Evolutionary conservation across 352 stramenopile species (phyloP).

Genomic region (Phytophthora ohioensis): DNA sequence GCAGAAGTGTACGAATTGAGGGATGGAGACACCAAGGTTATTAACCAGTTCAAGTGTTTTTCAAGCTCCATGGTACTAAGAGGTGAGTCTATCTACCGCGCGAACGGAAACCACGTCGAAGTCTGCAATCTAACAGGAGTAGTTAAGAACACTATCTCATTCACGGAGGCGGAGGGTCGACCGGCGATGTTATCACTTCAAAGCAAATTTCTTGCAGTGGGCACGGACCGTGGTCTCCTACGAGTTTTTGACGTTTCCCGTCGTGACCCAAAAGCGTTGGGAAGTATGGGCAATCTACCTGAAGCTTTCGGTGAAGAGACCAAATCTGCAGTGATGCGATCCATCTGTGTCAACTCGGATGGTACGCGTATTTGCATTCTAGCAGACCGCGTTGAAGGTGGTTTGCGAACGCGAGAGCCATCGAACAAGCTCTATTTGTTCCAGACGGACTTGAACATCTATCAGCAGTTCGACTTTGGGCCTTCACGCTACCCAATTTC

Average conservation of each 20-base stretch:
- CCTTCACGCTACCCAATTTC: slow-evolving; percentile 71
- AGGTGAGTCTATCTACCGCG: slow-evolving; percentile 90
- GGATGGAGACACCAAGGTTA: slow-evolving; percentile 62
- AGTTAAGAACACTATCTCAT: slow-evolving; percentile 89
- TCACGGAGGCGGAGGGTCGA: slow-evolving; percentile 91
- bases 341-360: slow-evolving; percentile 87
- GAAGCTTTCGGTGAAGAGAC: slow-evolving; percentile 70
- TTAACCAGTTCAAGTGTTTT: slow-evolving; percentile 80
- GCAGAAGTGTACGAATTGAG: slow-evolving; percentile 91
- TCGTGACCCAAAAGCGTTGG: slow-evolving; percentile 87
- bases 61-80: slow-evolving; percentile 78
- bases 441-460: slow-evolving; percentile 90
- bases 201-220: slow-evolving; percentile 91
- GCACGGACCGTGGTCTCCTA: slow-evolving; percentile 84
- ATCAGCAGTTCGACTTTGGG: slow-evolving; percentile 92
- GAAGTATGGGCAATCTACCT: slow-evolving; percentile 82
- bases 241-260: slow-evolving; percentile 91
- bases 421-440: slow-evolving; percentile 92
- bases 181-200: slow-evolving; percentile 88
- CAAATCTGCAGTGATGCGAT: slow-evolving; percentile 64
- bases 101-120: slow-evolving; percentile 88
- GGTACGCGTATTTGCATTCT: slow-evolving; percentile 92
- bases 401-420: slow-evolving; percentile 85
- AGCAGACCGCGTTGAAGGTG: slow-evolving; percentile 76
- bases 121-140: slow-evolving; percentile 90